Percentiles rank a stretch among this genome's conserved stretches.
Conservation (phyloP, 257 asterid genomes). For the Solanum corneliomulleri region DNA sequence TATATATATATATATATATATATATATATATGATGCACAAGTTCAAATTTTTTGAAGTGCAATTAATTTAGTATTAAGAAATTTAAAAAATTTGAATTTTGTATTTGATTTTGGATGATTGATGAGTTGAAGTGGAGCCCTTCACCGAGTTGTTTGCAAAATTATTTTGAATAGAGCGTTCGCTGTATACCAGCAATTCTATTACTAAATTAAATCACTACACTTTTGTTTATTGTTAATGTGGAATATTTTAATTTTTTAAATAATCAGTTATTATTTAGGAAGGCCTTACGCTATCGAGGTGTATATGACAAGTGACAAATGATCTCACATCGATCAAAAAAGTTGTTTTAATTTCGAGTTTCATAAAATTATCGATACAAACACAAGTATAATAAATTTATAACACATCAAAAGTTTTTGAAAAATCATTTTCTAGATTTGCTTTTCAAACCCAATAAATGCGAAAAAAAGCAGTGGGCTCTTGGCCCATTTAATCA, state of each 20-base stretch:
- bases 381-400: conserved; percentile 21
- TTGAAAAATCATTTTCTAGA: conserved; percentile 14
- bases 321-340: conserved; percentile 13
- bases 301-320: background rate
- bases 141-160: background rate
- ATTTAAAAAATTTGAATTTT: too few relatives aligned
- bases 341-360: conserved; percentile 28
- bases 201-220: background rate
- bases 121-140: background rate
- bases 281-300: background rate
- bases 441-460: conserved; percentile 1
- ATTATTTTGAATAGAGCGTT: background rate
- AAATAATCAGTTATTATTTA: too few relatives aligned
- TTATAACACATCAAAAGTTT: conserved; percentile 34
- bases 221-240: background rate
- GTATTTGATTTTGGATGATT: background rate
- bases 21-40: too few relatives aligned
- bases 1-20: too few relatives aligned
- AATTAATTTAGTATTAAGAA: background rate
- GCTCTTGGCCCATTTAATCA: conserved; percentile 29
- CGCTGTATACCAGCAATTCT: too few relatives aligned
- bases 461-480: conserved; percentile 8
- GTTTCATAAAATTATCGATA: conserved; percentile 13
- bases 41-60: too few relatives aligned
- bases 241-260: background rate